Evolutionary conservation across 108 stramenopile species (phyloP).

Genomic region (Cafeteria roenbergensis): DNA sequence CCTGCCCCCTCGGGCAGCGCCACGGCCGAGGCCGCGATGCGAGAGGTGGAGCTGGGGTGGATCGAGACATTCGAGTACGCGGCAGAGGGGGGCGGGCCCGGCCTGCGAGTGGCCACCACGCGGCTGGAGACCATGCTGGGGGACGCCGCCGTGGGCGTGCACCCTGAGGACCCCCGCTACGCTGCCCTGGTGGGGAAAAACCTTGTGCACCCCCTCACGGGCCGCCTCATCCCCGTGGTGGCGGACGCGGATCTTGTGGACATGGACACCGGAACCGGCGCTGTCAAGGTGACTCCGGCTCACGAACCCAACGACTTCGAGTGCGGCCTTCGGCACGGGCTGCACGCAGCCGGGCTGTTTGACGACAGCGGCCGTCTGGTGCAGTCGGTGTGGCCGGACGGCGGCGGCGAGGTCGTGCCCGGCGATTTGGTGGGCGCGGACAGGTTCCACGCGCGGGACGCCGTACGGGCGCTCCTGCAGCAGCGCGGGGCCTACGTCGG

Average conservation of each 20-base stretch:
- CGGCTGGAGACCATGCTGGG: conserved; percentile 87
- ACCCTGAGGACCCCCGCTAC: conserved; percentile 82
- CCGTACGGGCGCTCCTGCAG: conserved; percentile 60
- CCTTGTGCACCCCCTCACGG: conserved; percentile 64
- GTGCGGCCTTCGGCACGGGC: conserved; percentile 72
- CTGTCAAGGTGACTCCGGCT: conserved; percentile 85
- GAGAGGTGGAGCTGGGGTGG: conserved; percentile 50
- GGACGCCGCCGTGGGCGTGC: conserved; percentile 83
- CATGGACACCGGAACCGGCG: conserved; percentile 85
- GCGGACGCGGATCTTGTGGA: conserved; percentile 83
- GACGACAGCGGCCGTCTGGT: not conserved
- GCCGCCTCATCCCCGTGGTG: conserved; percentile 58
- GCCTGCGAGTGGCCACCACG: conserved; percentile 77
- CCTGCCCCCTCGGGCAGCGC: conserved; percentile 2
- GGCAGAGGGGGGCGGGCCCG: conserved; percentile 48
- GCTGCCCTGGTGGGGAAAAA: conserved; percentile 69
- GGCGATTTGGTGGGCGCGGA: conserved; percentile 64
- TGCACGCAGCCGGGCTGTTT: conserved; percentile 51
- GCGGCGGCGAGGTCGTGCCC: conserved; percentile 65
- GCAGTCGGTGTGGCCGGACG: conserved; percentile 13
- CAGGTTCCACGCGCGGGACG: conserved; percentile 71
- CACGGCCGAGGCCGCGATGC: no score
- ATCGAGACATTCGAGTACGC: conserved; percentile 90
- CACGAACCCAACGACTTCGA: conserved; percentile 93
- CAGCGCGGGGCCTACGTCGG: conserved; percentile 2